These are phyloP conservation scores for Hygrocybe coccinea DNA, from an alignment of 768 basidiomycete genomes.

Conservation along the genomic window DNA sequence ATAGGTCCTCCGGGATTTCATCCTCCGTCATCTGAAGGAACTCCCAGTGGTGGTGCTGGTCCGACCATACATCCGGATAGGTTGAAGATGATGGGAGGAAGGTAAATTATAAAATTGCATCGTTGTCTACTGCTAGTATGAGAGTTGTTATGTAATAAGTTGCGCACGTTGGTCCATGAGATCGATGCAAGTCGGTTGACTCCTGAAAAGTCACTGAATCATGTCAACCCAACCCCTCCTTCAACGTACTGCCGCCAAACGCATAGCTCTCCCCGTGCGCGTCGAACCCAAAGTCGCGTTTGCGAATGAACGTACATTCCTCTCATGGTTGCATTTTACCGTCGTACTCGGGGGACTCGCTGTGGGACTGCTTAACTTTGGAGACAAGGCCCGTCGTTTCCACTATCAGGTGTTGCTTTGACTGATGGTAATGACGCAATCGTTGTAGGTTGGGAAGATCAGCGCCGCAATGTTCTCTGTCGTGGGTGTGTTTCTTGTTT, in stretches of 20 bases:
- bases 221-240: conserved; percentile 99
- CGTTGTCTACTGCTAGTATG: not conserved
- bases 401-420: conserved; percentile 5
- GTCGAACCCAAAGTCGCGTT: conserved; percentile 95
- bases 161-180: no score
- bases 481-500: conserved; percentile 60
- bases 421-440: not conserved
- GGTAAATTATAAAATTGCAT: not conserved
- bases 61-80: conserved; percentile 84
- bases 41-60: conserved; percentile 33
- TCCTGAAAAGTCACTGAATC: conserved; percentile 12
- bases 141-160: not conserved
- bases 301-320: conserved; percentile 91
- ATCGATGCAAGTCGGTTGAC: no score
- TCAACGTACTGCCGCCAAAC: conserved; percentile 89
- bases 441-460: conserved; percentile 78
- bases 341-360: conserved; percentile 96
- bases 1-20: conserved; percentile 32
- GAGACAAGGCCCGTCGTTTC: conserved; percentile 69
- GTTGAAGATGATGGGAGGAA: conserved; percentile 64
- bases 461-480: conserved; percentile 95
- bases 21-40: conserved; percentile 50
- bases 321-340: conserved; percentile 98
- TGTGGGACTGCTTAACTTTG: conserved; percentile 95
- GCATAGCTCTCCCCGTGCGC: conserved; percentile 93